A percentile compares a stretch with the other conserved stretches of the same genome.
Conservation (phyloP, 1,284 basidiomycete genomes). For the Ceratobasidium sp. region DNA sequence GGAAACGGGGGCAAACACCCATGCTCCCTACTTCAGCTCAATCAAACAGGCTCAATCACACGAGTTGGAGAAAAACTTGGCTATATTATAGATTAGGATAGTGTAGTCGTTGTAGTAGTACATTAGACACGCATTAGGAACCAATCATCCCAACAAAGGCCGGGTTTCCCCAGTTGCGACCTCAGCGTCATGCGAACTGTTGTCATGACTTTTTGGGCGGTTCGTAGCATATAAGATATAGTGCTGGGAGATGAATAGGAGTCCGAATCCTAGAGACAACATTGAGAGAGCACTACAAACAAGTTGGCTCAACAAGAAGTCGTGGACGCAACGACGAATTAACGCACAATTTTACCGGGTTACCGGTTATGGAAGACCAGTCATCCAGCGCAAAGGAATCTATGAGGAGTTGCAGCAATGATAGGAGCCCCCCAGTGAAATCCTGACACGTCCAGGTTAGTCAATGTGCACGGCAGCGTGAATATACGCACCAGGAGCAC, state of each 20-base stretch:
- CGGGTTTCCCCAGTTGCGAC: conserved; percentile 8
- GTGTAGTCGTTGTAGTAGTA: neutral
- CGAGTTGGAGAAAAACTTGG: neutral
- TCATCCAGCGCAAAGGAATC: conserved; percentile 41
- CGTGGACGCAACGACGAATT: neutral
- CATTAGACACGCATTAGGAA: neutral
- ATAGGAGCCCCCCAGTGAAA: conserved; percentile 48
- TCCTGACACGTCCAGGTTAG: conserved; percentile 41
- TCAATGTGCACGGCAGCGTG: neutral
- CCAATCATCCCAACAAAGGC: conserved; percentile 14
- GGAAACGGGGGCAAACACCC: neutral
- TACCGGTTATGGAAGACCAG: conserved; percentile 43
- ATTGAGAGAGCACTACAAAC: conserved; percentile 48
- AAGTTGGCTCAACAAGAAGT: neutral
- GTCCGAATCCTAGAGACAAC: conserved; percentile 50
- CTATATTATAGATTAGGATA: neutral
- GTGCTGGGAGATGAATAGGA: conserved; percentile 50
- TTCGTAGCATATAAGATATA: conserved; percentile 46
- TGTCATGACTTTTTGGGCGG: neutral
- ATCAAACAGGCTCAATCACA: neutral
- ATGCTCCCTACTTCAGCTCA: neutral
- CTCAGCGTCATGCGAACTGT: conserved; percentile 1
- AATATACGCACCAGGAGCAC: conserved; percentile 46
- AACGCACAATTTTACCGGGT: conserved; percentile 44
- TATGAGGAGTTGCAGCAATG: conserved; percentile 43